phyloP scores from a whole-genome alignment of 2,329 filamentous ascomycete species.

The Cordyceps militaris region DNA sequence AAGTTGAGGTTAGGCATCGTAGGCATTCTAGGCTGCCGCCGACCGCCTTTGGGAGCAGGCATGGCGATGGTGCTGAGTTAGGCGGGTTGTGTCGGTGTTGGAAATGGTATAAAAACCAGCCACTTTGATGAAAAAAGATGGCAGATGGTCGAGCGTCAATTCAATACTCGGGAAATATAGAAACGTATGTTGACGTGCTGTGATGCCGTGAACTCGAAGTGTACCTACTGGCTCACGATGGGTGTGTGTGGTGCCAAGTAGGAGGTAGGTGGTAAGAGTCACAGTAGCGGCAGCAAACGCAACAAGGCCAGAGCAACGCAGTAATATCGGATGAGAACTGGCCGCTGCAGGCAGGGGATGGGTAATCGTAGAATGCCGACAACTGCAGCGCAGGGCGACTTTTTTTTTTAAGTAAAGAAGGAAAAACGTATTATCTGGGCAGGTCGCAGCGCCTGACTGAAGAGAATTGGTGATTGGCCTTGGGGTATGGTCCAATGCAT shows the following conservation, averaged over 20 bases:
- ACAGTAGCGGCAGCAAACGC: neutral
- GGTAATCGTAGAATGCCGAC: neutral
- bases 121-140: neutral
- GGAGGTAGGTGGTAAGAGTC: neutral
- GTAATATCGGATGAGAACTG: neutral
- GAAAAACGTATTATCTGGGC: constrained; percentile 3
- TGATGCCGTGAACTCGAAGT: neutral
- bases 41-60: constrained; percentile 26
- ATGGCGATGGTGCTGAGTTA: constrained; percentile 17
- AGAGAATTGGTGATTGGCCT: constrained; percentile 10
- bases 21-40: constrained; percentile 34
- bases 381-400: neutral
- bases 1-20: constrained; percentile 36
- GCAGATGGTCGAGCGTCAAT: neutral
- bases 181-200: neutral
- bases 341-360: neutral
- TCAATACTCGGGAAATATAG: neutral
- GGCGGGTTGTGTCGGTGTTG: neutral
- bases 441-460: constrained; percentile 5
- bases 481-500: constrained; percentile 10
- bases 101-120: neutral
- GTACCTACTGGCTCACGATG: neutral
- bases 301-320: neutral
- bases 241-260: neutral
- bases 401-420: no score